These are phyloP conservation scores for Collybia nuda DNA, from an alignment of 768 basidiomycete genomes.

Conservation along the genomic window DNA sequence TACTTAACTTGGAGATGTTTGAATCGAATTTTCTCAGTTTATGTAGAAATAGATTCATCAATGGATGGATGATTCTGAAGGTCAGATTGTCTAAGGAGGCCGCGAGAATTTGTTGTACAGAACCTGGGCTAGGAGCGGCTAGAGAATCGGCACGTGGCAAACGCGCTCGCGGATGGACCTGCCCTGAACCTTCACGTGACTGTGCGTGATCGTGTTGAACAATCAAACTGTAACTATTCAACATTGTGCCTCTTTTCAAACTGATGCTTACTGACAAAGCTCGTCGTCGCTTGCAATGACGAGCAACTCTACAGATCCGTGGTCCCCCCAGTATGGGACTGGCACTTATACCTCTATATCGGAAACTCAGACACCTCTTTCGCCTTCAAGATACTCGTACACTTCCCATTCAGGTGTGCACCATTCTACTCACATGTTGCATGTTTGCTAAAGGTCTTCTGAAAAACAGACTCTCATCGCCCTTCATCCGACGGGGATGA, in stretches of 20 bases:
- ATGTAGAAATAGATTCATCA: too few species aligned
- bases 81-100: too few species aligned
- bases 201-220: slow-evolving; percentile 11
- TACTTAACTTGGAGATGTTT: too few species aligned
- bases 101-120: too few species aligned
- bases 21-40: too few species aligned
- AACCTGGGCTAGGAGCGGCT: too few species aligned
- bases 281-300: slow-evolving; percentile 28
- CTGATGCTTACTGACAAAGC: slow-evolving; percentile 13
- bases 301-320: slow-evolving; percentile 43
- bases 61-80: too few species aligned
- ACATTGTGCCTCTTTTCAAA: neutral
- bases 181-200: slow-evolving; percentile 28
- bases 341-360: slow-evolving; percentile 55
- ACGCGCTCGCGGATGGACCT: slow-evolving; percentile 37
- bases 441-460: slow-evolving; percentile 5
- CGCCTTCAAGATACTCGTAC: slow-evolving; percentile 62
- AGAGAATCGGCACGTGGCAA: slow-evolving; percentile 11
- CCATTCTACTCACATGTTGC: neutral
- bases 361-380: slow-evolving; percentile 52
- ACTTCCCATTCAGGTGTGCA: slow-evolving; percentile 53
- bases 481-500: slow-evolving; percentile 50
- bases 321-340: slow-evolving; percentile 66
- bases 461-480: slow-evolving; percentile 39
- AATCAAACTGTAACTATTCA: slow-evolving; percentile 14